These are phyloP conservation scores for Escallonia herrerae DNA, from an alignment of 129 eudicot species.

Conservation along the genomic window DNA sequence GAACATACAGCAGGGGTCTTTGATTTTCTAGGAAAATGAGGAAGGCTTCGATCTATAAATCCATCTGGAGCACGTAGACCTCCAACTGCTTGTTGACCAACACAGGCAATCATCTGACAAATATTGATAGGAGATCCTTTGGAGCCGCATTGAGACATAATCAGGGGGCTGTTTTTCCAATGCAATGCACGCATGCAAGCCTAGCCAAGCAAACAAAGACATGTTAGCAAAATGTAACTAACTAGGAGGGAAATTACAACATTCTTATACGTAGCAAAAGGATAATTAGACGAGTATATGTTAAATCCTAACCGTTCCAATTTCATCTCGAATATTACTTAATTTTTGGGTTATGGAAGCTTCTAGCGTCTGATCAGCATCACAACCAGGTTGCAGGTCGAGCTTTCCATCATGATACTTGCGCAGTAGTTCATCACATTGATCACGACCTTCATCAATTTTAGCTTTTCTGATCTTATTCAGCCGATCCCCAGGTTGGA, in stretches of 20 bases:
- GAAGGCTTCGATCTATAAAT: constrained; percentile 83
- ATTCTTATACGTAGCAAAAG: neutral
- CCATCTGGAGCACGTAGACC: constrained; percentile 98
- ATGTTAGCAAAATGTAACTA: neutral
- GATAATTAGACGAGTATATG: neutral
- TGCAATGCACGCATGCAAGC: constrained; percentile 75
- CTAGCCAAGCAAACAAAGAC: constrained; percentile 21
- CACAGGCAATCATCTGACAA: constrained; percentile 99
- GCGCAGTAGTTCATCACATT: constrained; percentile 46
- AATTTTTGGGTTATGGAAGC: constrained; percentile 53
- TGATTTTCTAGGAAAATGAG: constrained; percentile 74
- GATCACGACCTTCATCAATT: constrained; percentile 38
- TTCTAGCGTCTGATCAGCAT: constrained; percentile 88
- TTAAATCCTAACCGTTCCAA: constrained; percentile 49
- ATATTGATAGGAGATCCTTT: constrained; percentile 97
- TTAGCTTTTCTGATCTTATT: constrained; percentile 32
- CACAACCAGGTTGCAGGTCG: constrained; percentile 69
- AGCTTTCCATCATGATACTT: constrained; percentile 57
- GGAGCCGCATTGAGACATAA: constrained; percentile 99
- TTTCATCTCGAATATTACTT: constrained; percentile 60
- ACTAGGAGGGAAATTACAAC: neutral
- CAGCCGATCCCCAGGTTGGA: constrained; percentile 61
- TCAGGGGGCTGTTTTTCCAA: constrained; percentile 94
- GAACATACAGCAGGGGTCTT: constrained; percentile 73
- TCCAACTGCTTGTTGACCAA: constrained; percentile 96